Conservation (phyloP, 2,329 filamentous ascomycete genomes). For the Cladobotryum protrusum region DNA sequence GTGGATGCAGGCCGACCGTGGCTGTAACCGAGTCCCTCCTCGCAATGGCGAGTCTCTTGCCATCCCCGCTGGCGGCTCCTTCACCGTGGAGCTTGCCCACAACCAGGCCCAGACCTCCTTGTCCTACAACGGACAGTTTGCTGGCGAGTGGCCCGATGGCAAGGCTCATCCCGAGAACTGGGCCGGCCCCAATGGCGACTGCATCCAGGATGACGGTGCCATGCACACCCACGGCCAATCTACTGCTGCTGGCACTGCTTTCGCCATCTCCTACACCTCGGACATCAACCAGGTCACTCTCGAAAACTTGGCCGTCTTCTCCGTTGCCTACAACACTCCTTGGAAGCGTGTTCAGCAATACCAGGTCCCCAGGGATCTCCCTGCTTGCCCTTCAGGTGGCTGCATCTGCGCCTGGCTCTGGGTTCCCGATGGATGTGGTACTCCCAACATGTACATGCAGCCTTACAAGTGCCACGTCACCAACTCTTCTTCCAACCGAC, state of each 20-base stretch:
- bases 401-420: constrained; percentile 23
- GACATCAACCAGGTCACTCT: constrained; percentile 37
- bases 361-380: constrained; percentile 17
- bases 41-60: constrained; percentile 23
- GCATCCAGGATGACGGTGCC: constrained; percentile 33
- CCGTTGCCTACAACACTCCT: constrained; percentile 23
- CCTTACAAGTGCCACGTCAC: constrained; percentile 37
- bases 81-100: constrained; percentile 41
- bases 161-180: constrained; percentile 36
- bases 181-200: constrained; percentile 26
- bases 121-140: constrained; percentile 30
- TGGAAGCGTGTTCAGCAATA: constrained; percentile 18
- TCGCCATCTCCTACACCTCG: constrained; percentile 40
- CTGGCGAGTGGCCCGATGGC: constrained; percentile 39
- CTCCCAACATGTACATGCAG: constrained; percentile 17
- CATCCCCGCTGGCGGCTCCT: constrained; percentile 39
- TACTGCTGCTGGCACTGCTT: constrained; percentile 37
- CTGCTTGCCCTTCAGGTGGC: constrained; percentile 17
- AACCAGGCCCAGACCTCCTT: constrained; percentile 40
- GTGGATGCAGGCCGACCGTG: constrained; percentile 42
- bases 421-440: constrained; percentile 18
- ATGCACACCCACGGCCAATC: constrained; percentile 38
- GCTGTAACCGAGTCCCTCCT: constrained; percentile 32
- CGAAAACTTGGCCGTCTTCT: constrained; percentile 43
- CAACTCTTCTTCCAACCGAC: constrained; percentile 29